Percentiles rank a stretch among this genome's conserved stretches.
Evolutionary conservation across 2,329 filamentous ascomycete species (phyloP).

Genomic region (Reticulascus tulasneorum): DNA sequence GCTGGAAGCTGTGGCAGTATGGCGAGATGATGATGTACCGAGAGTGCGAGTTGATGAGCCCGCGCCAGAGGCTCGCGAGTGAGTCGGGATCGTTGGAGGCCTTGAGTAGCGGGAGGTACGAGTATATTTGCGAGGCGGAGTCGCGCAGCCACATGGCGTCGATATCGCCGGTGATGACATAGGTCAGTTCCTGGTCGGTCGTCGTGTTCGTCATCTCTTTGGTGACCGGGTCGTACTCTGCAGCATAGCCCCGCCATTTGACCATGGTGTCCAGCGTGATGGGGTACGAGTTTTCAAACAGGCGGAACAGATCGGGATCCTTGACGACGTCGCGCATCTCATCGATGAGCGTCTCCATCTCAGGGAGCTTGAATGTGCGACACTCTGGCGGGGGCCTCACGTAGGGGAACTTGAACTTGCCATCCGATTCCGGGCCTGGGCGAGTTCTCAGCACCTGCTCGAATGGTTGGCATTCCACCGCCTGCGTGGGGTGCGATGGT

Average conservation of each 20-base stretch:
- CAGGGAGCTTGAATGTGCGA: constrained; percentile 73
- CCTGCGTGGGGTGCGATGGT: neutral
- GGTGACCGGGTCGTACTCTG: constrained; percentile 22
- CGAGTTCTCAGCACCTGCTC: constrained; percentile 9
- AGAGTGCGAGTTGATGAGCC: constrained; percentile 68
- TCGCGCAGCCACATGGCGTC: constrained; percentile 87
- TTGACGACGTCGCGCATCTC: constrained; percentile 33
- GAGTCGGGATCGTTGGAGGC: constrained; percentile 51
- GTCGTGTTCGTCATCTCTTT: constrained; percentile 16
- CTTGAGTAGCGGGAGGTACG: constrained; percentile 59
- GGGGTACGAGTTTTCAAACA: constrained; percentile 81
- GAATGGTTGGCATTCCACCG: constrained; percentile 3
- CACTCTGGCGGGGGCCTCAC: constrained; percentile 74
- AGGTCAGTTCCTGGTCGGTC: constrained; percentile 61
- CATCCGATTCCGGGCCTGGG: constrained; percentile 47
- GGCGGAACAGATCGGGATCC: constrained; percentile 64
- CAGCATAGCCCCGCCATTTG: constrained; percentile 65
- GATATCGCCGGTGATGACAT: constrained; percentile 81
- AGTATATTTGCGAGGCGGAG: constrained; percentile 71
- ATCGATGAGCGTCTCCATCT: constrained; percentile 70
- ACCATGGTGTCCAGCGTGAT: constrained; percentile 82
- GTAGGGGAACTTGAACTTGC: constrained; percentile 71
- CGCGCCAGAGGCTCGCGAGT: constrained; percentile 64
- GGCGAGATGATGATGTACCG: constrained; percentile 65
- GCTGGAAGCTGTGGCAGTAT: constrained; percentile 90